These are phyloP conservation scores for Agroathelia rolfsii DNA, from an alignment of 1,284 basidiomycete genomes.

Conservation along the genomic window DNA sequence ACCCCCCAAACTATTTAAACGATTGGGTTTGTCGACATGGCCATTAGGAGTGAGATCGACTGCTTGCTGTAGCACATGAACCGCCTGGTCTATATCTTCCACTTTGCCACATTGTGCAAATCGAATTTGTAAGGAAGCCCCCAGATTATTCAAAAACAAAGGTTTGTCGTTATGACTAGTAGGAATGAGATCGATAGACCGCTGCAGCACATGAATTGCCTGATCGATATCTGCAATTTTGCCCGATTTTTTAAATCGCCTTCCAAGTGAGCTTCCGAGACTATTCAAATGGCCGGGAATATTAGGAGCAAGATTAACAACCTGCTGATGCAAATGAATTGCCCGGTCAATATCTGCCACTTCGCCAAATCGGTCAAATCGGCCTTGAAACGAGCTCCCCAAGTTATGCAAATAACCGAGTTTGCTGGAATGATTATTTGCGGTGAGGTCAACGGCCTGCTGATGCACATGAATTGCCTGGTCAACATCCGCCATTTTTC, in stretches of 20 bases:
- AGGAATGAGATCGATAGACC: constrained; percentile 5
- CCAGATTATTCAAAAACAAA: constrained; percentile 6
- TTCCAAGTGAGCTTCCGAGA: constrained; percentile 19
- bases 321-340: constrained; percentile 4
- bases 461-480: constrained; percentile 9
- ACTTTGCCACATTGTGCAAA: constrained; percentile 9
- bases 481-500: constrained; percentile 8
- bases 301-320: constrained; percentile 5
- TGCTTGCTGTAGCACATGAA: constrained; percentile 1
- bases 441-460: constrained; percentile 11
- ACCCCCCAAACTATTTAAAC: constrained; percentile 6
- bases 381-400: constrained; percentile 2
- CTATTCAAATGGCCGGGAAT: constrained; percentile 13
- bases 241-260: constrained; percentile 17
- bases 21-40: constrained; percentile 2
- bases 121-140: constrained; percentile 3
- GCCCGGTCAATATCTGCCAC: constrained; percentile 10
- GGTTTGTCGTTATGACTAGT: constrained; percentile 1
- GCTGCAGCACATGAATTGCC: background rate
- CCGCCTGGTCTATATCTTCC: constrained; percentile 7
- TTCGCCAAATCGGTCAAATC: constrained; percentile 8
- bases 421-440: constrained; percentile 6
- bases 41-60: constrained; percentile 7
- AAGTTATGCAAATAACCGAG: constrained; percentile 8
- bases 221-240: constrained; percentile 14